Conservation (phyloP, 352 stramenopile genomes). For the Phytophthora fragariae region DNA sequence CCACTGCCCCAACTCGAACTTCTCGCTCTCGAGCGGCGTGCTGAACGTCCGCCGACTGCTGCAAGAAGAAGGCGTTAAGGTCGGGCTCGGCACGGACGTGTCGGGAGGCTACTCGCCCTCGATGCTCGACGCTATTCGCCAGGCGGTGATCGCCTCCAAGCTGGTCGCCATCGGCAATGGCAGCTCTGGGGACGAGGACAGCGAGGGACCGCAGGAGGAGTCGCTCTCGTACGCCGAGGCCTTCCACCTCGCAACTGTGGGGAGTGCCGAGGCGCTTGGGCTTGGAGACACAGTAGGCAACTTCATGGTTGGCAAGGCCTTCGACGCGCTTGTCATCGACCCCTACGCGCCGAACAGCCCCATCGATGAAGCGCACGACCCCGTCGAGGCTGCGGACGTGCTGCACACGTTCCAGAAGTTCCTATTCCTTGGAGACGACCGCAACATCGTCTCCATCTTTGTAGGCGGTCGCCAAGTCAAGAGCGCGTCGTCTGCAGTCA, state of each 20-base stretch:
- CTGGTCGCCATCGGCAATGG: constrained; percentile 74
- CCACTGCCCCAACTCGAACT: constrained; percentile 96
- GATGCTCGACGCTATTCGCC: constrained; percentile 93
- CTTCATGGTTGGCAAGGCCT: constrained; percentile 89
- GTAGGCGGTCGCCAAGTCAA: constrained; percentile 76
- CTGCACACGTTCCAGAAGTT: constrained; percentile 92
- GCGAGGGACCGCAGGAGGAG: constrained; percentile 26
- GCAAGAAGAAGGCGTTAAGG: constrained; percentile 83
- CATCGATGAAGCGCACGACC: constrained; percentile 72
- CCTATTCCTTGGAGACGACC: constrained; percentile 90
- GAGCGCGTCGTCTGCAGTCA: constrained; percentile 8
- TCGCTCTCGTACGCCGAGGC: constrained; percentile 80
- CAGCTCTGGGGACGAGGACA: constrained; percentile 52
- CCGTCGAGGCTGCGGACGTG: constrained; percentile 52
- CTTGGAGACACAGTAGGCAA: constrained; percentile 89
- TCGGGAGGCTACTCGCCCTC: constrained; percentile 94
- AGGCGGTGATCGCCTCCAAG: constrained; percentile 92
- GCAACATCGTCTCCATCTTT: constrained; percentile 91
- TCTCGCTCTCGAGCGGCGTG: constrained; percentile 91
- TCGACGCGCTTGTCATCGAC: constrained; percentile 92
- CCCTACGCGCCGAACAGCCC: constrained; percentile 56
- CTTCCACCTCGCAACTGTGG: constrained; percentile 92
- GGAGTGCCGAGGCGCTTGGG: constrained; percentile 82
- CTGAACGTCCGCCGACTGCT: constrained; percentile 83
- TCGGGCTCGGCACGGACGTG: constrained; percentile 95